Evolutionary conservation across 192 early-diverging fungal genomes (phyloP).

Genomic region (Glomus cerebriforme): DNA sequence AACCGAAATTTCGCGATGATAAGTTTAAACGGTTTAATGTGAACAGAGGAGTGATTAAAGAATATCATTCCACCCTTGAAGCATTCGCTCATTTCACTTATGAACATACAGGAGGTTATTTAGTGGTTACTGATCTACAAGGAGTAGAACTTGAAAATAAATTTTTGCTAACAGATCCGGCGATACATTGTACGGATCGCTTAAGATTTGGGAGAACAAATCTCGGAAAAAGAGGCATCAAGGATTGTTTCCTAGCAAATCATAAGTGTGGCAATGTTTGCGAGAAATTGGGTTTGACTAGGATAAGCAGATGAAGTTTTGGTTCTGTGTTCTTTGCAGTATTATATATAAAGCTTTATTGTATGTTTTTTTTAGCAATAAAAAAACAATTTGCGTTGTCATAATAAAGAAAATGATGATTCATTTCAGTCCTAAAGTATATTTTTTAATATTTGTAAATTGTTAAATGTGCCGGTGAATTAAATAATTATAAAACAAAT

Average conservation of each 20-base stretch:
- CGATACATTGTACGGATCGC: conserved; percentile 17
- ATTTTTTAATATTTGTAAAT: no score
- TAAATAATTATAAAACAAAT: no score
- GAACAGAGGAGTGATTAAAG: conserved; percentile 16
- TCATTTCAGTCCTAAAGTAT: no score
- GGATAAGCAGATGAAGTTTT: no score
- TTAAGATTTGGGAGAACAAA: conserved; percentile 25
- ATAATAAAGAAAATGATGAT: no score
- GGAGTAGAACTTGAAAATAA: not conserved
- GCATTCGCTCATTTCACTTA: conserved; percentile 26
- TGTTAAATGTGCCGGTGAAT: no score
- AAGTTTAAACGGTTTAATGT: conserved; percentile 15
- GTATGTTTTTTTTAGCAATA: no score
- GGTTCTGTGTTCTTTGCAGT: no score
- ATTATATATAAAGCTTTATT: no score
- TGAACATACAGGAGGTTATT: conserved; percentile 13
- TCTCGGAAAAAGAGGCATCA: conserved; percentile 14
- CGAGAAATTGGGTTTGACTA: conserved; percentile 1
- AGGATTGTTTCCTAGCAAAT: conserved; percentile 1
- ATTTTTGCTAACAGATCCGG: conserved; percentile 25
- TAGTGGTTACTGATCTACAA: conserved; percentile 25
- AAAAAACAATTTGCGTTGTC: no score
- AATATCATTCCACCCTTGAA: conserved; percentile 15
- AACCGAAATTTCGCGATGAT: not conserved
- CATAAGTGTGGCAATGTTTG: conserved; percentile 23